A percentile compares a stretch with the other conserved stretches of the same genome.
phyloP scores from a whole-genome alignment of 768 basidiomycete species.

The Lyophyllum semitale region DNA sequence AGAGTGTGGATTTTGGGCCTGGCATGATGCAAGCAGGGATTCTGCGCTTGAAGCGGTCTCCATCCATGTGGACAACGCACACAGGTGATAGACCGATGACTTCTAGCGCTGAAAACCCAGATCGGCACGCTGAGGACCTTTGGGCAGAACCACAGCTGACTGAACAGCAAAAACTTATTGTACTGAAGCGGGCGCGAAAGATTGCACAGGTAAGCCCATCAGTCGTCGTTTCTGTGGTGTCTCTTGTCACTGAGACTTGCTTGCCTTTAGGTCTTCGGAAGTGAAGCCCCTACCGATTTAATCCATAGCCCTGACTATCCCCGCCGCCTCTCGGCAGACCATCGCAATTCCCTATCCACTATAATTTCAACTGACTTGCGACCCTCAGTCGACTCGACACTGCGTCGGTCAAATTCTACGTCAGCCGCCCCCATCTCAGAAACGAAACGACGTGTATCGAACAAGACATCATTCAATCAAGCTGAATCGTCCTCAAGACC shows the following conservation, averaged over 20 bases:
- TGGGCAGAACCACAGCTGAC: slow-evolving; percentile 12
- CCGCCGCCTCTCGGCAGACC: not conserved
- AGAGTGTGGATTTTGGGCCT: slow-evolving; percentile 10
- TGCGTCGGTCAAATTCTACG: slow-evolving; percentile 15
- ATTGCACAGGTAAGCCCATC: slow-evolving; percentile 45
- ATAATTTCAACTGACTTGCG: slow-evolving; percentile 4
- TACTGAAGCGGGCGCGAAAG: slow-evolving; percentile 50
- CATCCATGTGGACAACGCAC: slow-evolving; percentile 9
- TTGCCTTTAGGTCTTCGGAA: slow-evolving; percentile 46
- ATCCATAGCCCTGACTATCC: slow-evolving; percentile 19
- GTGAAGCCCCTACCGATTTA: slow-evolving; percentile 45
- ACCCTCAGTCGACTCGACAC: slow-evolving; percentile 1
- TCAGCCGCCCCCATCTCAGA: slow-evolving; percentile 6
- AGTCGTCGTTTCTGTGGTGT: not conserved
- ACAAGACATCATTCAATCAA: not conserved
- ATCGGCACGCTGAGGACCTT: slow-evolving; percentile 6
- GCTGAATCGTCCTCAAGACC: not conserved
- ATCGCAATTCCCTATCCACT: slow-evolving; percentile 13
- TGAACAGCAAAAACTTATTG: slow-evolving; percentile 34
- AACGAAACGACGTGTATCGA: not conserved
- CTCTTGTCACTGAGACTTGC: not conserved
- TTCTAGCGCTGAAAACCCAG: not conserved
- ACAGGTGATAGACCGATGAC: not conserved
- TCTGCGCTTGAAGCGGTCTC: slow-evolving; percentile 15
- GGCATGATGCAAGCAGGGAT: slow-evolving; percentile 13